phyloP scores from a whole-genome alignment of 768 basidiomycete species.

The Hypsizygus marmoreus region DNA sequence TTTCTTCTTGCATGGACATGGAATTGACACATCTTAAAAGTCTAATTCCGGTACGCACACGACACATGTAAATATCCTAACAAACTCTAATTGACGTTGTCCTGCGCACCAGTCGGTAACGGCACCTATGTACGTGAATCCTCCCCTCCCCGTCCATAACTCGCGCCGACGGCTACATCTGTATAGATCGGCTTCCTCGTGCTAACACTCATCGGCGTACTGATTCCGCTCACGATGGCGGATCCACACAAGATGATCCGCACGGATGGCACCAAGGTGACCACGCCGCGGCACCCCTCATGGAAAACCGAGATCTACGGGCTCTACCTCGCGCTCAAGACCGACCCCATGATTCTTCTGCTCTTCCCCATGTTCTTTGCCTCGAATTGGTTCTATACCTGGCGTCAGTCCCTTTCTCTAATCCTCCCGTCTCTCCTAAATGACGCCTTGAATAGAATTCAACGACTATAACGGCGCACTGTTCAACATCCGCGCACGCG shows the following conservation, averaged over 20 bases:
- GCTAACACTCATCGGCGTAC: slow-evolving; percentile 68
- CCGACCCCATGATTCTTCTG: slow-evolving; percentile 70
- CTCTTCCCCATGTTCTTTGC: slow-evolving; percentile 88
- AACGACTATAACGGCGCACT: slow-evolving; percentile 77
- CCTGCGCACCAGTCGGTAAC: slow-evolving; percentile 53
- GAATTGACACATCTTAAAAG: slow-evolving; percentile 28
- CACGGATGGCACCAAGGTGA: slow-evolving; percentile 71
- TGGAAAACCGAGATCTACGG: slow-evolving; percentile 80
- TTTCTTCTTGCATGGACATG: neutral
- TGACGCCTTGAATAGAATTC: slow-evolving; percentile 51
- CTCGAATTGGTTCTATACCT: slow-evolving; percentile 86
- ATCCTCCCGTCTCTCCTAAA: slow-evolving; percentile 1
- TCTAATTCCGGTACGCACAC: slow-evolving; percentile 38
- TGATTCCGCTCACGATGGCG: slow-evolving; percentile 69
- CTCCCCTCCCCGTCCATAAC: neutral
- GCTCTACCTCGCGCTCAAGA: slow-evolving; percentile 65
- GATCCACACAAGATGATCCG: slow-evolving; percentile 74
- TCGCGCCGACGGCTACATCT: slow-evolving; percentile 1
- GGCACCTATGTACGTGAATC: slow-evolving; percentile 67
- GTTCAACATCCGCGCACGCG: slow-evolving; percentile 78
- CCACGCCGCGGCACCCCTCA: slow-evolving; percentile 63
- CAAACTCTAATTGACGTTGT: neutral
- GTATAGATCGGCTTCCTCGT: slow-evolving; percentile 75
- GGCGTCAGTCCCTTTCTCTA: slow-evolving; percentile 53
- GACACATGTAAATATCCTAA: neutral